These are phyloP conservation scores for Neurospora hispaniola DNA, from an alignment of 495 filamentous ascomycete genomes.

Conservation along the genomic window DNA sequence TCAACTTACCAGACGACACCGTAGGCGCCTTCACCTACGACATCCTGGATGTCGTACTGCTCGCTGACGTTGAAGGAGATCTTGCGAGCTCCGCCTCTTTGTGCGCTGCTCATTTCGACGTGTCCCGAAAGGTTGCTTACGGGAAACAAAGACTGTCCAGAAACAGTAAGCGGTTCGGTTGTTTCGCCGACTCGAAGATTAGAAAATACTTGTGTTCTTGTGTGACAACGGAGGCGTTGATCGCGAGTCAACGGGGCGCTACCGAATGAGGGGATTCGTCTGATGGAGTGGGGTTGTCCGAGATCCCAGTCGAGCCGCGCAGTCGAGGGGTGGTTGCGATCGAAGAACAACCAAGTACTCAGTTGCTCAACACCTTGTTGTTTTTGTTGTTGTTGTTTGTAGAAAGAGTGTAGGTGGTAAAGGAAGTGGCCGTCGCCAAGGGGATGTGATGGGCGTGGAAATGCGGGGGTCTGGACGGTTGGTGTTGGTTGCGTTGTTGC, in stretches of 20 bases:
- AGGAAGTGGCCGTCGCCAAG: not conserved
- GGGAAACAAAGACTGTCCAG: constrained; percentile 11
- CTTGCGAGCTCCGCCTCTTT: constrained; percentile 61
- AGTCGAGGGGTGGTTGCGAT: not conserved
- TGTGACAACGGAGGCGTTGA: not conserved
- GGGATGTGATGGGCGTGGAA: not conserved
- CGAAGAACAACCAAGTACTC: not conserved
- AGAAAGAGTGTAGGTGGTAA: not conserved
- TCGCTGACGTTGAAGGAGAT: constrained; percentile 99
- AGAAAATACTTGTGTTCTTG: not conserved
- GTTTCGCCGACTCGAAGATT: not conserved
- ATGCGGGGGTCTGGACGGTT: not conserved
- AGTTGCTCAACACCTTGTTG: not conserved
- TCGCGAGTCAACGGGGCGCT: not conserved
- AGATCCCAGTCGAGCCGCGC: not conserved
- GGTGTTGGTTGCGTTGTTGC: not conserved
- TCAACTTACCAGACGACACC: constrained; percentile 88
- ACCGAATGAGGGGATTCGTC: not conserved
- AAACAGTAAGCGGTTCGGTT: not conserved
- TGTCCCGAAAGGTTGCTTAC: not conserved
- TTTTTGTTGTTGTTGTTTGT: not conserved
- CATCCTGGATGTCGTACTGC: constrained; percentile 99
- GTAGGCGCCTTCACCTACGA: constrained; percentile 97
- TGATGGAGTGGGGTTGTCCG: not conserved
- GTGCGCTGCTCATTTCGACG: constrained; percentile 23